phyloP scores from a whole-genome alignment of 192 early-diverging fungal genomes.

The Entophlyctis helioformis region DNA sequence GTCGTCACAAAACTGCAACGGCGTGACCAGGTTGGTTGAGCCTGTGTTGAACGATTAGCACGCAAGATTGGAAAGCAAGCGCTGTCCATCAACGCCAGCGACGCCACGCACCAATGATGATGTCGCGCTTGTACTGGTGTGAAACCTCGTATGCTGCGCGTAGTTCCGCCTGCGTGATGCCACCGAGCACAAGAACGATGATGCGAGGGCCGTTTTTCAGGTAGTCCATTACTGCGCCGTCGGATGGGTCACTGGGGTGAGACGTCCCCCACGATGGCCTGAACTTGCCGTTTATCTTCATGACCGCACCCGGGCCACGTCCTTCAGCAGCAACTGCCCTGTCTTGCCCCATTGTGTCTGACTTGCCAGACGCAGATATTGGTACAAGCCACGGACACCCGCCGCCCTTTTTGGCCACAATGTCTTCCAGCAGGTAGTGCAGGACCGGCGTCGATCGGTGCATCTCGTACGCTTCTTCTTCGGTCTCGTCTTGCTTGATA shows the following conservation, averaged over 20 bases:
- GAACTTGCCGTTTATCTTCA: slow-evolving; percentile 5
- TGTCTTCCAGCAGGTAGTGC: slow-evolving; percentile 42
- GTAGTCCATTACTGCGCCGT: slow-evolving; percentile 7
- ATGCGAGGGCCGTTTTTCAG: slow-evolving; percentile 41
- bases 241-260: slow-evolving; percentile 3
- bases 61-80: too few relatives aligned
- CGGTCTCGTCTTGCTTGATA: slow-evolving; percentile 3
- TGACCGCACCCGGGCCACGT: slow-evolving; percentile 3
- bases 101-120: slow-evolving; percentile 46
- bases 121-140: slow-evolving; percentile 46
- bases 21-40: too few relatives aligned
- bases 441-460: slow-evolving; percentile 55
- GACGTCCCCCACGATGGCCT: slow-evolving; percentile 14
- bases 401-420: too few relatives aligned
- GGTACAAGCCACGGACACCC: too few relatives aligned
- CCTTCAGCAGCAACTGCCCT: too few relatives aligned
- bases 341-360: too few relatives aligned
- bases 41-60: too few relatives aligned
- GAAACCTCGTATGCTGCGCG: slow-evolving; percentile 57
- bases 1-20: too few relatives aligned
- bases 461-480: slow-evolving; percentile 50
- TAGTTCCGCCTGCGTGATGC: slow-evolving; percentile 65
- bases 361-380: too few relatives aligned
- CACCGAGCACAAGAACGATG: slow-evolving; percentile 70
- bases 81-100: background rate